Base-by-base conservation (phyloP, 2,329 filamentous ascomycete genomes). In the Ampelomyces quisqualis region DNA sequence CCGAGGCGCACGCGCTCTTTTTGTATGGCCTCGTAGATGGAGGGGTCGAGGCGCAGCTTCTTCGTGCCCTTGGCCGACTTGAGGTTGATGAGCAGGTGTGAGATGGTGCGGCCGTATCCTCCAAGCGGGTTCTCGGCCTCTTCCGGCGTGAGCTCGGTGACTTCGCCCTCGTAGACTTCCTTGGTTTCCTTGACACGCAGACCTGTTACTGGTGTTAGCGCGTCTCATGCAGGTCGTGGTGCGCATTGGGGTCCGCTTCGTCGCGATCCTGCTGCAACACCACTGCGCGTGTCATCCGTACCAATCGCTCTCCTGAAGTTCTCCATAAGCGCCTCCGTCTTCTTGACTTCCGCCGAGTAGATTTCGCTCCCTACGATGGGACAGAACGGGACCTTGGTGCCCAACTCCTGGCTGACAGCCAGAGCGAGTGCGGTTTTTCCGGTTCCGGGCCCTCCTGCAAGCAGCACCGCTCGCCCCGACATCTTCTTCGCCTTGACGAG, bases 311-410 rank as follows among this genome's bases (percentile, higher is more conserved):
- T 80, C 67, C 93, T 82, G 71, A 98, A 98, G 75, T 97, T 97
- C 78, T 98, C 93, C 93, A 97, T 97, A 67, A 98, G 75, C 55
- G 95, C 86, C 72, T 98, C 93, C 34, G 93, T 98, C 82, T 98
- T 98, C 82, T 98, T 98, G 51, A 98, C 90, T 72, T 98, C 93
- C 31, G 91, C 86, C 57, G 89, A 95, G 75, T 96, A 98, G 61
- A 98, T 86, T 72, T 98, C 93, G 76, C 90, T 96, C 58, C 90
- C 93, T 38, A 96, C 93, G 65, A 98, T 97, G 26, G 91, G 90
- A 70, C 93, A 96, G 69, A 98, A 98, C 5, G 93, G 93, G 42
- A 98, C 95, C 76, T 96, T 97, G 34, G 90, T 96, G 57, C 93
- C 93, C 53, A 98, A 78, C 70, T 98, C 93, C 73, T 97, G 93